Base-by-base conservation (phyloP, 495 filamentous ascomycete species). In the Pseudevernia furfuracea region DNA sequence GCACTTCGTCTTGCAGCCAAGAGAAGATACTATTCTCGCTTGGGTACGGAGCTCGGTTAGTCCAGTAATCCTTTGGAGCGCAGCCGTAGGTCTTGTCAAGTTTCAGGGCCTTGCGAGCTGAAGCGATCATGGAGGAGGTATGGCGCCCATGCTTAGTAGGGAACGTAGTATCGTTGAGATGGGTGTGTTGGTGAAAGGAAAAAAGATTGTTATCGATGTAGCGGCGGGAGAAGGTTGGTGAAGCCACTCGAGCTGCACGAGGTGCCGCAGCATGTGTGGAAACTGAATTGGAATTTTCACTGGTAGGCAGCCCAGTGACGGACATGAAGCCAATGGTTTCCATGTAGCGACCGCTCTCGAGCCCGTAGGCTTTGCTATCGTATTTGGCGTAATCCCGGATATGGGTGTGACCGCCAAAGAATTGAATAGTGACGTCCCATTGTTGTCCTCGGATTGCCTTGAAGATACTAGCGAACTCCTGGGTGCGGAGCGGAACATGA, bases 321-420 rank as follows among this genome's bases (percentile, higher is more conserved):
- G 92, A 95, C 84, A 95, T 83, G 79, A 92, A 98, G 8, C 94
- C 94, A 58, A 97, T 86, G n/a, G 95, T 97, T 76, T 98, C 94
- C 82, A 96, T 91, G 74, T 96, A 98, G 4, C 93, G 82, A n/a
- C 94, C 94, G 70, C 89, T 92, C 39, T 92, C 91, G 19, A 98
- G 75, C 1, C 85, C 94, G 64, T 87, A 88, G 2, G 92, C 88
- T 66, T 87, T 89, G 53, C 80, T 77, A 72, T 97, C 94, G 70
- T 89, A 97, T 58, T 83, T 82, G 23, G 80, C 84, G 71, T 88
- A 94, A 69, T 98, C 91, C 8, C 94, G 84, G 52, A 96, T 88
- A 72, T 98, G 94, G 34, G 85, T 84, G 71, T 98, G 94, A 8
- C 94, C 94, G 55, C 90, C 93, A 61, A 98, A 91, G 73, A 97